Evolutionary conservation across 2,329 filamentous ascomycete species (phyloP).

Genomic region (Fusarium scirpi): DNA sequence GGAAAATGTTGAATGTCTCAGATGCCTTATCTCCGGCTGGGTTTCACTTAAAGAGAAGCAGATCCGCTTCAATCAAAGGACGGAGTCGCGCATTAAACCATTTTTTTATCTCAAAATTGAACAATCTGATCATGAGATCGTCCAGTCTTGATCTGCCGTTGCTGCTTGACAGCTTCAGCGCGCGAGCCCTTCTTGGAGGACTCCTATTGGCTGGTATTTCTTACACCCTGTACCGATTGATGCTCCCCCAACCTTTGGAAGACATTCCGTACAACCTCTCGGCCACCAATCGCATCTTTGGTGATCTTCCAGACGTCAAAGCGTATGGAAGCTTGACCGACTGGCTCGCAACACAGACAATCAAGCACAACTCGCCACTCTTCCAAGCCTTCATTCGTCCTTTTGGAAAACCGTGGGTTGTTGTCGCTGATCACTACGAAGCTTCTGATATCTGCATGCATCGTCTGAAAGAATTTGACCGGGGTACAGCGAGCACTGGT

Average conservation of each 20-base stretch:
- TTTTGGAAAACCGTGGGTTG: conserved; percentile 25
- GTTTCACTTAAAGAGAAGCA: neutral
- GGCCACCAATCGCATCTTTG: conserved; percentile 28
- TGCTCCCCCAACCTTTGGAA: conserved; percentile 23
- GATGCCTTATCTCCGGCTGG: neutral
- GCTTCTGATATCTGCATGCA: conserved; percentile 28
- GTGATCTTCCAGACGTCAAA: conserved; percentile 22
- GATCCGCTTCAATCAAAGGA: neutral
- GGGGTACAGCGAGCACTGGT: conserved; percentile 11
- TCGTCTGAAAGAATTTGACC: conserved; percentile 34
- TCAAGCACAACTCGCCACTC: conserved; percentile 23
- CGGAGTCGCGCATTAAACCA: neutral
- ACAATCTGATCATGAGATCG: neutral
- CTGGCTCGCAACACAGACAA: conserved; percentile 23
- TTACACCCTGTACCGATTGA: conserved; percentile 18
- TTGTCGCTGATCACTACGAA: conserved; percentile 36
- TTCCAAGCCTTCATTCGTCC: conserved; percentile 32
- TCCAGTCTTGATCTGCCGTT: neutral
- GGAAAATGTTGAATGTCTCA: neutral
- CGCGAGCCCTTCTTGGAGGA: neutral
- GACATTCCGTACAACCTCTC: conserved; percentile 29
- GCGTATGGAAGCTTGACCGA: conserved; percentile 24
- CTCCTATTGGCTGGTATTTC: conserved; percentile 10
- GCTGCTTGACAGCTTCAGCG: neutral
- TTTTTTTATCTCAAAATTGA: neutral